Evolutionary conservation across 2,329 filamentous ascomycete species (phyloP).

Genomic region (Endothia cerciana): DNA sequence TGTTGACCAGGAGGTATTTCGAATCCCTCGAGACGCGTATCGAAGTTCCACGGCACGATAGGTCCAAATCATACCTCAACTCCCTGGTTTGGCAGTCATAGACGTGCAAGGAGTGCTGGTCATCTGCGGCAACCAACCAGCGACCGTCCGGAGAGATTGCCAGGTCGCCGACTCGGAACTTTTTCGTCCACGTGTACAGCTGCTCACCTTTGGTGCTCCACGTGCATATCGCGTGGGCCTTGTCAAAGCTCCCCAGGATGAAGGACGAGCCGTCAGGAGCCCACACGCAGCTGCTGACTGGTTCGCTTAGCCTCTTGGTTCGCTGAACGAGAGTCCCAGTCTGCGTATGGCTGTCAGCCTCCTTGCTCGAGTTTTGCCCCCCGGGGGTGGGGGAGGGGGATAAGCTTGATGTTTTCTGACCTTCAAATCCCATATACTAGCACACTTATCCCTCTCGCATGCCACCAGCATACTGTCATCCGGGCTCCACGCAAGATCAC

Average conservation of each 20-base stretch:
- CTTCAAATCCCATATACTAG: constrained; percentile 73
- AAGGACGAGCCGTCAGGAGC: constrained; percentile 76
- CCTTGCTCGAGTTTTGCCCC: not conserved
- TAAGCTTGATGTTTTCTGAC: constrained; percentile 49
- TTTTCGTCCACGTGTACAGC: constrained; percentile 68
- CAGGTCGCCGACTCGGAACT: constrained; percentile 80
- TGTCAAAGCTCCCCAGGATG: constrained; percentile 77
- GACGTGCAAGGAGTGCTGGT: constrained; percentile 72
- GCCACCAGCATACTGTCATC: constrained; percentile 86
- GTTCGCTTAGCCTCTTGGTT: constrained; percentile 75
- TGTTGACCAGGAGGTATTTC: constrained; percentile 80
- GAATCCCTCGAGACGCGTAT: constrained; percentile 83
- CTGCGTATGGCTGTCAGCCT: constrained; percentile 42
- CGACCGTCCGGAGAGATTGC: constrained; percentile 81
- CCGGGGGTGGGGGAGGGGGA: not conserved
- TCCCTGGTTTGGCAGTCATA: constrained; percentile 79
- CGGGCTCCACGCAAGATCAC: constrained; percentile 87
- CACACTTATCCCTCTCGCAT: constrained; percentile 75
- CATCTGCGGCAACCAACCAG: constrained; percentile 78
- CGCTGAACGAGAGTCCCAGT: constrained; percentile 65
- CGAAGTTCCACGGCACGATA: constrained; percentile 72
- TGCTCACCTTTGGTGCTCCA: constrained; percentile 69
- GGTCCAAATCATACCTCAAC: constrained; percentile 73
- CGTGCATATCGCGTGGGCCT: constrained; percentile 66
- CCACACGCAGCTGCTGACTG: constrained; percentile 91